Evolutionary conservation across 345 rosid genomes (phyloP).

Genomic region (Populus euphratica): DNA sequence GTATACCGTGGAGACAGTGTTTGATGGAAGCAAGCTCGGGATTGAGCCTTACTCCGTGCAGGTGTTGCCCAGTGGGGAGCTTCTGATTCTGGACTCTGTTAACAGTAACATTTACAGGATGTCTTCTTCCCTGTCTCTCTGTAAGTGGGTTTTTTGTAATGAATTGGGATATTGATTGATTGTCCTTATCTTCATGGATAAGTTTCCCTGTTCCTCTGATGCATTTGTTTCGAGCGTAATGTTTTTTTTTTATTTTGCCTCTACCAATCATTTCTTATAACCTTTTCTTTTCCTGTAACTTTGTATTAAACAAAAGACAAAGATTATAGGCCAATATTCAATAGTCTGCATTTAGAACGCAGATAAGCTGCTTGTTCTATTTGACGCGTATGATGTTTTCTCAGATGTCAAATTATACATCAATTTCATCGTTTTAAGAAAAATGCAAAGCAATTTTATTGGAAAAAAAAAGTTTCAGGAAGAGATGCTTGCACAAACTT

Average conservation of each 20-base stretch:
- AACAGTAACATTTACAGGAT: slow-evolving; percentile 90
- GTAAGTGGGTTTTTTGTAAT: slow-evolving; percentile 46
- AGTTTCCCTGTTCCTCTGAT: neutral
- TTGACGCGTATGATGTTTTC: neutral
- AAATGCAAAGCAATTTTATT: neutral
- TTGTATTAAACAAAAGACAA: neutral
- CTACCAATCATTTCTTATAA: neutral
- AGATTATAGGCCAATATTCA: neutral
- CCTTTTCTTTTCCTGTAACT: neutral
- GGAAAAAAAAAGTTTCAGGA: neutral
- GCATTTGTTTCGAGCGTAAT: neutral
- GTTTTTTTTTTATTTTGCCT: neutral
- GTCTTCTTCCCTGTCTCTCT: slow-evolving; percentile 75
- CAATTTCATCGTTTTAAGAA: neutral
- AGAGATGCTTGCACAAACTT: neutral
- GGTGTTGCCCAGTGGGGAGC: slow-evolving; percentile 77
- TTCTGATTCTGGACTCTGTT: slow-evolving; percentile 82
- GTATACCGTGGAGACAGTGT: slow-evolving; percentile 91
- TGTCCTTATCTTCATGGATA: neutral
- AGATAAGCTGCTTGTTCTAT: neutral
- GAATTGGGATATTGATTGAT: neutral
- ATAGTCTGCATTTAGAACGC: neutral
- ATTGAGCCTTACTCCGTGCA: slow-evolving; percentile 83
- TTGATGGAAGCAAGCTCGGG: slow-evolving; percentile 97
- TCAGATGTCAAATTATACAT: neutral